These are phyloP conservation scores for Acacia acuminata DNA, from an alignment of 306 rosid species.

Conservation along the genomic window DNA sequence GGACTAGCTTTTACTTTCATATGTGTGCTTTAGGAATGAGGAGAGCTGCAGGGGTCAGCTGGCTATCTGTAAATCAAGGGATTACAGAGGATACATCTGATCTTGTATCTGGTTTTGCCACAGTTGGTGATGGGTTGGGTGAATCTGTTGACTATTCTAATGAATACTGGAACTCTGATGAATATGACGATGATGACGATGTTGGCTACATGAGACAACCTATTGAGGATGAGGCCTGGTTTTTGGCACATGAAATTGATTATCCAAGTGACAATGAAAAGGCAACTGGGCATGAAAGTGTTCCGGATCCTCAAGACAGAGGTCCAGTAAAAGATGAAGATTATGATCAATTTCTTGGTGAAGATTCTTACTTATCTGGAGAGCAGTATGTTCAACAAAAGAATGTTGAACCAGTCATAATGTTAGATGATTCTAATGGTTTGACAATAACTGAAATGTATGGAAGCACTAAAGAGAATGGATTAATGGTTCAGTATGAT, in stretches of 20 bases:
- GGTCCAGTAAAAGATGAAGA: constrained; percentile 84
- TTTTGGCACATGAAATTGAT: constrained; percentile 97
- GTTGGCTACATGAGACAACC: constrained; percentile 99
- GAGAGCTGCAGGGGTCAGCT: constrained; percentile 78
- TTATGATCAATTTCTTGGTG: constrained; percentile 94
- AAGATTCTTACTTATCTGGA: constrained; percentile 91
- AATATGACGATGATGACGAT: constrained; percentile 91
- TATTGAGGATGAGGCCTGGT: constrained; percentile 99
- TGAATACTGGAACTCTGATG: constrained; percentile 99
- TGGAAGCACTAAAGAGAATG: constrained; percentile 64
- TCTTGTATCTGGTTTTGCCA: constrained; percentile 97
- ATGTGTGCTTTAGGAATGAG: constrained; percentile 64
- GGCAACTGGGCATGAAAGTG: constrained; percentile 85
- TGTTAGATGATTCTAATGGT: constrained; percentile 74
- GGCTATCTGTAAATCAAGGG: constrained; percentile 97
- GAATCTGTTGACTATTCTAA: constrained; percentile 87
- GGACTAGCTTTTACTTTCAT: constrained; percentile 31
- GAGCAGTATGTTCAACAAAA: constrained; percentile 80
- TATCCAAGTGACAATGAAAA: constrained; percentile 99
- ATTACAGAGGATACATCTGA: constrained; percentile 91
- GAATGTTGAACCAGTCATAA: constrained; percentile 65
- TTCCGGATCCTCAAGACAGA: constrained; percentile 81
- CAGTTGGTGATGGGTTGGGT: constrained; percentile 93
- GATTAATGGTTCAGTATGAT: constrained; percentile 82
- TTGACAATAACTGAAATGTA: constrained; percentile 68